Percentiles rank a stretch among this genome's conserved stretches.
Conservation (phyloP, 352 stramenopile species). For the Pythium dissimile region DNA sequence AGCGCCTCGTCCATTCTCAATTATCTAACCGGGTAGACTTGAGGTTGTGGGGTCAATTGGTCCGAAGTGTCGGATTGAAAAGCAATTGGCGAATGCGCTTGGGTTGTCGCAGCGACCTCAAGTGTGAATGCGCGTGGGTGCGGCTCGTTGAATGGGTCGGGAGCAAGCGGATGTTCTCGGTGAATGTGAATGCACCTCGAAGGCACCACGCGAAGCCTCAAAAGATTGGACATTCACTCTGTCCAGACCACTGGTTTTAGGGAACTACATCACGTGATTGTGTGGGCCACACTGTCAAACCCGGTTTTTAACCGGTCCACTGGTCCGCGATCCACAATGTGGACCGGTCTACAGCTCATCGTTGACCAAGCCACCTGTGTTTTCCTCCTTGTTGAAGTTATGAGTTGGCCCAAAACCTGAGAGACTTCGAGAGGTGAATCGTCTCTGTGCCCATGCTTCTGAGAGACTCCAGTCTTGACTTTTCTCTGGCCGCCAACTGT, state of each 20-base stretch:
- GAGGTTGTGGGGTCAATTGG: no score
- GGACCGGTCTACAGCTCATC: not conserved
- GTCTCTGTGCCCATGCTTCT: not conserved
- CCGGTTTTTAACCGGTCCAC: not conserved
- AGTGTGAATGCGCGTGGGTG: not conserved
- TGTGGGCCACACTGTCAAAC: conserved; percentile 7
- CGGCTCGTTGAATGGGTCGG: not conserved
- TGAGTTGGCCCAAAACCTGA: not conserved
- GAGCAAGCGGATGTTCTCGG: no score
- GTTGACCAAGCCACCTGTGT: not conserved
- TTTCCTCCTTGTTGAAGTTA: not conserved
- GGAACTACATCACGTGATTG: not conserved
- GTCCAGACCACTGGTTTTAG: not conserved
- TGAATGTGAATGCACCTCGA: conserved; percentile 12
- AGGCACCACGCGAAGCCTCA: not conserved
- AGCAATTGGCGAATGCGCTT: conserved; percentile 3
- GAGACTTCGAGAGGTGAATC: not conserved
- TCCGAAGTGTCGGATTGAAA: not conserved
- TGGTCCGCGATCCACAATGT: not conserved
- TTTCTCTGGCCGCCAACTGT: conserved; percentile 1
- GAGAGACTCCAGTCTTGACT: conserved; percentile 8
- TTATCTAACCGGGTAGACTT: no score
- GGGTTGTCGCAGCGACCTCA: not conserved
- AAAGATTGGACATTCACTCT: conserved; percentile 23
- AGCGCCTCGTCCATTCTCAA: conserved; percentile 21